Evolutionary conservation across 225 moss, liverwort and hornwort species (phyloP).

Genomic region (Takakia lepidozioides): DNA sequence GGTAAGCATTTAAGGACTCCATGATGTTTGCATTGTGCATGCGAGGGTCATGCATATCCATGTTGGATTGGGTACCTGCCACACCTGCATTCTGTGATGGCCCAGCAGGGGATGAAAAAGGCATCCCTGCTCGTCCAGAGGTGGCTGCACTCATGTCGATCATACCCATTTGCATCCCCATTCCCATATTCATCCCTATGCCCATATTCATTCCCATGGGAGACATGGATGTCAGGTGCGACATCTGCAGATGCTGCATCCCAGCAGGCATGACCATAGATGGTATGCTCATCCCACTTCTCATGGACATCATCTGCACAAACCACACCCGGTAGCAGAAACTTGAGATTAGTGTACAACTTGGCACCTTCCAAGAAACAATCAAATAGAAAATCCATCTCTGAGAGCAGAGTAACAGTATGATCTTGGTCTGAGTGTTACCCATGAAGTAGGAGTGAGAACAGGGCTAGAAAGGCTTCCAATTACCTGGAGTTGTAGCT

Average conservation of each 20-base stretch:
- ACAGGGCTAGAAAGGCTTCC: too few relatives aligned
- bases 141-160: conserved; percentile 50
- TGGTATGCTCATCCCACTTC: conserved; percentile 83
- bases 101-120: conserved; percentile 39
- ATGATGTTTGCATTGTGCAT: conserved; percentile 47
- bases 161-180: conserved; percentile 74
- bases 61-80: conserved; percentile 36
- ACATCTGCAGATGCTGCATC: conserved; percentile 74
- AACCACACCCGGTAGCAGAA: conserved; percentile 3
- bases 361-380: too few relatives aligned
- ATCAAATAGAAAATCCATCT: too few relatives aligned
- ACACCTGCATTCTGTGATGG: conserved; percentile 37
- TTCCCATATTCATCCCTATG: conserved; percentile 24
- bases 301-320: conserved; percentile 84
- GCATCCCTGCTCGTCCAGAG: conserved; percentile 38
- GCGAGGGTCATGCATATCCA: conserved; percentile 59
- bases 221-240: conserved; percentile 54
- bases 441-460: too few relatives aligned
- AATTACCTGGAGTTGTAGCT: conserved; percentile 71
- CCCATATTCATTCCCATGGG: conserved; percentile 56
- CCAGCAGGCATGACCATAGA: conserved; percentile 64
- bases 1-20: conserved; percentile 55
- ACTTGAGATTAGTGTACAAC: too few relatives aligned
- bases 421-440: too few relatives aligned
- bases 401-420: too few relatives aligned